These are phyloP conservation scores for Eutypa lata DNA, from an alignment of 2,329 filamentous ascomycete species.

Conservation along the genomic window DNA sequence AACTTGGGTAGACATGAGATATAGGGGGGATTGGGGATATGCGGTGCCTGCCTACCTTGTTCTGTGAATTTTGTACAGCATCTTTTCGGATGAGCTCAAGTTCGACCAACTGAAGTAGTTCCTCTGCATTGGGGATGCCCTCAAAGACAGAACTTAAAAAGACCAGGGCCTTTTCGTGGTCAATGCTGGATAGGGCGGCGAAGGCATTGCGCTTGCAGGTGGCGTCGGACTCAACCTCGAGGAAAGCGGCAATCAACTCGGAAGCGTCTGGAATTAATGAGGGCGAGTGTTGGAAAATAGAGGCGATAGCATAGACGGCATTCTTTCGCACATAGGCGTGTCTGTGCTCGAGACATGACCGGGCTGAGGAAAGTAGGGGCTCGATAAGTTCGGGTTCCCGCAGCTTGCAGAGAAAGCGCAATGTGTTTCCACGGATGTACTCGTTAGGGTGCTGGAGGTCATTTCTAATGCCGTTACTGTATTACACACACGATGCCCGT, in stretches of 20 bases:
- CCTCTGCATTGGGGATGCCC: conserved; percentile 89
- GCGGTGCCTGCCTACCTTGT: conserved; percentile 67
- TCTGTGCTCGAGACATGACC: conserved; percentile 89
- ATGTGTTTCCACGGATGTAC: conserved; percentile 96
- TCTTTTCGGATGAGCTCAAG: conserved; percentile 98
- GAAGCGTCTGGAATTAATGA: conserved; percentile 92
- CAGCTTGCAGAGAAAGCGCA: conserved; percentile 95
- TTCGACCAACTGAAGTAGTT: conserved; percentile 88
- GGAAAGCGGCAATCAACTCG: conserved; percentile 84
- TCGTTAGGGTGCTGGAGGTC: conserved; percentile 97
- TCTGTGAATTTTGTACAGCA: conserved; percentile 88
- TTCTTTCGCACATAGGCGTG: conserved; percentile 99
- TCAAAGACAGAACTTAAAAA: conserved; percentile 90
- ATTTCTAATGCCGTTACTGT: conserved; percentile 94
- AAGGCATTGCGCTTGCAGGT: conserved; percentile 99
- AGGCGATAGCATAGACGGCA: conserved; percentile 89
- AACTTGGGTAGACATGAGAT: not conserved
- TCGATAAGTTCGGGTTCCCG: conserved; percentile 95
- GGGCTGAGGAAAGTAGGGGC: conserved; percentile 86
- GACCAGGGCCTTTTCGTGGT: conserved; percentile 85
- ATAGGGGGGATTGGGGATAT: not conserved
- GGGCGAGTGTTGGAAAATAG: conserved; percentile 88
- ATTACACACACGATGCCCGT: not conserved
- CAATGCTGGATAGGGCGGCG: conserved; percentile 83
- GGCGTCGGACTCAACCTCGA: conserved; percentile 85